Base-by-base conservation (phyloP, 306 rosid species). In the Luffa acutangula region DNA sequence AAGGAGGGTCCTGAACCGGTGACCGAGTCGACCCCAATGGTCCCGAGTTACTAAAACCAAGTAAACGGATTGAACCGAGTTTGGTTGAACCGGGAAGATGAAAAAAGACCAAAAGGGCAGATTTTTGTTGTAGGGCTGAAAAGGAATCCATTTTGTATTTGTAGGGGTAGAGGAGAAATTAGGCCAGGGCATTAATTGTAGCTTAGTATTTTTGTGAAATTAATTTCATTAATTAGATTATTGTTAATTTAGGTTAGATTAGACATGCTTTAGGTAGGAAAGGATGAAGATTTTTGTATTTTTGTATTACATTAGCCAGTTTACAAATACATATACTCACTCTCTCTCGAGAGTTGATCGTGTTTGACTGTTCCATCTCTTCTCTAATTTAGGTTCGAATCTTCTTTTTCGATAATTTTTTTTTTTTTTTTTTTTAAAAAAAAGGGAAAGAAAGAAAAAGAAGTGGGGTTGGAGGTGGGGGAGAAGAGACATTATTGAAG, bases 1-100 rank as follows among this genome's bases (percentile, higher is more conserved):
- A 94, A 91, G 75, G 97, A 80, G 2, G 62, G 8, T 36, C 56
- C 75, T 48, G 87, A 83, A 77, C 87, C 91, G 78, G 87, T 77
- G 1, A 0, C 87, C 78, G 87, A 84, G 49, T 81, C 75, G 80
- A 73, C 73, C 70, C 86, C 70, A 21, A 81, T 86, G 84, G 88
- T 89, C 51, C 77, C 74, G 1, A 85, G 88, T 81, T 92, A 78
- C 82, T 90, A 87, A 90, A 34, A 49, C 25, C 31, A 12, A 54
- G 21, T 51, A 48, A 71, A 77, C 1, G 13, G 31, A 56, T 1
- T 1, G 65, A 63, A 67, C 85, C 88, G 84, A 81, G 57, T 17
- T 56, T 18, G 7, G 17, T 6, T 74, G 54, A 3, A 20, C 75
- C 75, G 62, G 45, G 4, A 11, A 3, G 78, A 51, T 33, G 31